Conservation (phyloP, 1,284 basidiomycete genomes). For the Tetrapyrgos nigripes region DNA sequence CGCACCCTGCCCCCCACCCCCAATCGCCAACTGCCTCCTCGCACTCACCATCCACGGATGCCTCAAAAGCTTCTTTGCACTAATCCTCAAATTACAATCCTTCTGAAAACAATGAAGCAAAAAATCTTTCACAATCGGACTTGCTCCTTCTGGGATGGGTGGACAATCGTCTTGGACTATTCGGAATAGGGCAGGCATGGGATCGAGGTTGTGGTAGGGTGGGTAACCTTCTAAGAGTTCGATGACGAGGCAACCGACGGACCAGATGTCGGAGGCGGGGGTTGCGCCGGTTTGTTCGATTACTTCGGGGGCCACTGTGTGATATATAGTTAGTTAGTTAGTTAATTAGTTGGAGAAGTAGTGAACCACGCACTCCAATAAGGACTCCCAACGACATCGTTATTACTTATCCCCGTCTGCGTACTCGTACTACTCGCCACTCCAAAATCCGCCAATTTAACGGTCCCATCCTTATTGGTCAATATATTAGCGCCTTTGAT, state of each 20-base stretch:
- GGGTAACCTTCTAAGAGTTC: conserved; percentile 96
- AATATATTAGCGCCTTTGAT: conserved; percentile 98
- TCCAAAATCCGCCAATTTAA: conserved; percentile 95
- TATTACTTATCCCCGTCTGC: conserved; percentile 72
- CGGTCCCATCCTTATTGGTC: conserved; percentile 97
- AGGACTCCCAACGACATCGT: conserved; percentile 96
- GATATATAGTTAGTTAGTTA: conserved; percentile 21
- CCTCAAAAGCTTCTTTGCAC: conserved; percentile 89
- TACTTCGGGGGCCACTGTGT: conserved; percentile 92
- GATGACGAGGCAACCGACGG: conserved; percentile 95
- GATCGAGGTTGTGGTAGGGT: conserved; percentile 94
- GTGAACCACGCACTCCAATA: conserved; percentile 84
- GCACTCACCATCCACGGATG: conserved; percentile 97
- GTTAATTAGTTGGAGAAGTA: conserved; percentile 14
- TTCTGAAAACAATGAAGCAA: conserved; percentile 98
- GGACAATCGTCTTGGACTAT: conserved; percentile 98
- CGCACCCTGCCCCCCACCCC: conserved; percentile 42
- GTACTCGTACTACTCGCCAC: conserved; percentile 81
- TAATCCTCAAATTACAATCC: conserved; percentile 92
- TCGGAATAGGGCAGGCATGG: conserved; percentile 97
- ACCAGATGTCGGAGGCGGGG: conserved; percentile 97
- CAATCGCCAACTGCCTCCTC: conserved; percentile 71
- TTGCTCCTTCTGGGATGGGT: conserved; percentile 93
- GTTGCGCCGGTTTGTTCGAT: conserved; percentile 97
- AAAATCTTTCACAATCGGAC: conserved; percentile 95